A percentile compares a stretch with the other conserved stretches of the same genome.
Conservation (phyloP, 257 asterid genomes). For the Solanum piurae region DNA sequence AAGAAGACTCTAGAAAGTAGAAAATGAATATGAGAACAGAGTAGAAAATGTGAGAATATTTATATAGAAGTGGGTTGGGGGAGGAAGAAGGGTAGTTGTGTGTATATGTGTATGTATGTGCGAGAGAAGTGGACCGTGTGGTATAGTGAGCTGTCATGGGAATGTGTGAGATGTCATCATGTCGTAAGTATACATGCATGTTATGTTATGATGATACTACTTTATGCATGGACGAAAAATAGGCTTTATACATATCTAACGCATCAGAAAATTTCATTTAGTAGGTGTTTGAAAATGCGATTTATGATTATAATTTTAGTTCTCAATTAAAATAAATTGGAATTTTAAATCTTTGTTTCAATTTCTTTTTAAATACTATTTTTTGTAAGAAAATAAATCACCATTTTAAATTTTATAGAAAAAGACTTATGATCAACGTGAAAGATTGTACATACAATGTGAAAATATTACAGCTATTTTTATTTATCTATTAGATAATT, state of each 20-base stretch:
- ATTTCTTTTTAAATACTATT: too few species aligned
- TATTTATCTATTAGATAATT: too few species aligned
- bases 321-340: too few species aligned
- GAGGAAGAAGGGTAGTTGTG: background rate
- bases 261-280: background rate
- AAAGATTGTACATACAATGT: too few species aligned
- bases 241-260: background rate
- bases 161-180: background rate
- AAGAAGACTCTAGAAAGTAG: background rate
- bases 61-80: background rate
- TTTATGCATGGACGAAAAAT: background rate
- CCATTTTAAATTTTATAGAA: too few species aligned
- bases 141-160: background rate
- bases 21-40: background rate
- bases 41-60: background rate
- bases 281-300: too few species aligned
- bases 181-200: background rate
- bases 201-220: background rate
- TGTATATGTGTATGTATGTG: background rate
- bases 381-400: too few species aligned
- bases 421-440: too few species aligned
- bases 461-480: too few species aligned
- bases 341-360: background rate
- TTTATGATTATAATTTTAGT: too few species aligned
- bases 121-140: conserved; percentile 1